Evolutionary conservation across 441 rosid genomes (phyloP), one percentile per base, ranked within the genome.

Genomic region (Dalechampia spathulata): DNA sequence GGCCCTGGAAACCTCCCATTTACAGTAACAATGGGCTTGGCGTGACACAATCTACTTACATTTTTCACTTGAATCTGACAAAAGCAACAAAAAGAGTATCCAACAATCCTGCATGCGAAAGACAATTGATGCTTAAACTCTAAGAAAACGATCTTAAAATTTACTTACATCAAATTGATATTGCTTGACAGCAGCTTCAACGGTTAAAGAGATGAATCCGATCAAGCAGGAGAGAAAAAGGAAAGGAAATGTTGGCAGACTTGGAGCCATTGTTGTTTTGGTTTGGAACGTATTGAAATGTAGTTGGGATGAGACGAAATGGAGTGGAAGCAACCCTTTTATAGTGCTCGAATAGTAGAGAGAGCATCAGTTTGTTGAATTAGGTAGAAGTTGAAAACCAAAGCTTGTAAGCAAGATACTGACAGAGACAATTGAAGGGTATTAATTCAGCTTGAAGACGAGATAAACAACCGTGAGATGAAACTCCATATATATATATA

Each of bases 111-210:
- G 34, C 4, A 30, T 3, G 5, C 34, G 8, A 30, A 30, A 30
- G 5, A 30, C 34, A 30, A 30, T 8, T 3, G 34, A 30, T 3
- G 8, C 34, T n/a, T n/a, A n/a, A n/a, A n/a, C n/a, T n/a, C n/a
- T n/a, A n/a, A 30, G 8, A 30, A 30, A 30, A 38, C 6, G 8
- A 53, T 3, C 16, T 13, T 10, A 15, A 15, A 1, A 12, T 6
- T 0, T 20, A 63, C 66, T 45, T 42, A 73, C 77, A 61, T 69
- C 66, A 48, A 73, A 69, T 47, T 64, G 69, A 65, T 69, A 73
- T 27, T 20, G 46, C 64, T 69, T 69, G 19, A 55, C 56, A 9
- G 51, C 72, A 48, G 74, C 77, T 45, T 53, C 23, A 1, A 57
- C 70, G 7, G 64, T 30, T 25, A 47, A 13, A 42, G 68, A 63